Evolutionary conservation across 495 filamentous ascomycete genomes (phyloP).

Genomic region (Staphylotrichum tortipilum): DNA sequence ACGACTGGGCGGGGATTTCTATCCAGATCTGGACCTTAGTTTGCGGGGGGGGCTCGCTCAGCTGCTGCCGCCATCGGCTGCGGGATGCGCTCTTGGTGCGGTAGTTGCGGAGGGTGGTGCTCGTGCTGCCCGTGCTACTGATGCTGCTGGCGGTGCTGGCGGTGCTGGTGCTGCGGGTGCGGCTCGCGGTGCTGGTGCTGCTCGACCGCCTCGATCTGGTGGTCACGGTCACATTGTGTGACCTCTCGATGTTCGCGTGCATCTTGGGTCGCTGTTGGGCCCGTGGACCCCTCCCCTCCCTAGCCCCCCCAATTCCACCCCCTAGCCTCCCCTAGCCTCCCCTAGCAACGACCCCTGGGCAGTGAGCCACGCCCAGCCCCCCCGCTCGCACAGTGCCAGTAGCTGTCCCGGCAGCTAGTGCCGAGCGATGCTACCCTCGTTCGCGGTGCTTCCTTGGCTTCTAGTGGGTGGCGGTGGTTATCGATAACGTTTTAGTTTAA

Average conservation of each 20-base stretch:
- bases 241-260: neutral
- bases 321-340: no score
- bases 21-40: conserved; percentile 7
- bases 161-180: neutral
- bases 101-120: neutral
- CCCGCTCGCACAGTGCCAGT: conserved; percentile 6
- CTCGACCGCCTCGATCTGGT: no score
- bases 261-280: conserved; percentile 1
- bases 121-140: neutral
- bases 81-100: neutral
- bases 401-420: neutral
- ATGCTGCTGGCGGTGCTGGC: neutral
- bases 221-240: conserved; percentile 5
- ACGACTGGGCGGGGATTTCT: conserved; percentile 6
- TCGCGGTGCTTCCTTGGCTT: no score
- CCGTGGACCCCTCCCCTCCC: no score
- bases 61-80: conserved; percentile 12
- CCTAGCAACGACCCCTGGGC: no score
- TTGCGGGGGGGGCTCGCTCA: neutral
- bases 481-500: conserved; percentile 8
- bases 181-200: neutral
- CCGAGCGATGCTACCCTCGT: no score
- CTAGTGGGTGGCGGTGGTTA: neutral
- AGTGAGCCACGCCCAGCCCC: conserved; percentile 3
- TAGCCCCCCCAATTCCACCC: no score